A percentile compares a stretch with the other conserved stretches of the same genome.
Evolutionary conservation across 306 rosid species (phyloP).

Genomic region (Dryas drummondii): DNA sequence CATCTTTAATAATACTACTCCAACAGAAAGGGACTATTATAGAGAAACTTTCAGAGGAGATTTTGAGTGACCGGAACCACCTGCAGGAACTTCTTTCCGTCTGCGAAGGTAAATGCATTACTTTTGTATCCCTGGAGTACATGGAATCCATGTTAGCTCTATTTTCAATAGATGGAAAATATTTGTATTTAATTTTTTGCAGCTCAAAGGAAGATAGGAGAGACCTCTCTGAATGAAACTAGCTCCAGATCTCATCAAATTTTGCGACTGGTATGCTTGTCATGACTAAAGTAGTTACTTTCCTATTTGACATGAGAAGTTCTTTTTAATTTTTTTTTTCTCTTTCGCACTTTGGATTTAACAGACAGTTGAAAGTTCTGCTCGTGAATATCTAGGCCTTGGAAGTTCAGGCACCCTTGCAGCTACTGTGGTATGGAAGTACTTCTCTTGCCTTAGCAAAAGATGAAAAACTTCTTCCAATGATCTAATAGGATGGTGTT

Average conservation of each 20-base stretch:
- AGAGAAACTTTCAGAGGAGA: conserved; percentile 79
- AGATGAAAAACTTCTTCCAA: neutral
- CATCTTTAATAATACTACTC: conserved; percentile 12
- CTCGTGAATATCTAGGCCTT: conserved; percentile 39
- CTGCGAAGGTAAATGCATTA: conserved; percentile 60
- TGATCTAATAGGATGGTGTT: neutral
- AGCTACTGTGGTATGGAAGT: conserved; percentile 75
- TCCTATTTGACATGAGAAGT: neutral
- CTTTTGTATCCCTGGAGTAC: neutral
- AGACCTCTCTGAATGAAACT: conserved; percentile 81
- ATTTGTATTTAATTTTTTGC: conserved; percentile 19
- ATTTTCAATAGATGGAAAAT: neutral
- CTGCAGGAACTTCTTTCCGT: conserved; percentile 59
- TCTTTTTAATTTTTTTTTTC: neutral
- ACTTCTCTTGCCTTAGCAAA: neutral
- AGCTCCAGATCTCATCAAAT: conserved; percentile 99
- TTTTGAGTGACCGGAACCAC: conserved; percentile 53
- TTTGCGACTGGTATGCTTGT: conserved; percentile 68
- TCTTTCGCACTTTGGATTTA: conserved; percentile 11
- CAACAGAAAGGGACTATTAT: conserved; percentile 79
- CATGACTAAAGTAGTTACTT: neutral
- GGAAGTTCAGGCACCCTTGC: conserved; percentile 49
- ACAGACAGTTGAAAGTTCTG: conserved; percentile 85
- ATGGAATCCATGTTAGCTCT: conserved; percentile 17
- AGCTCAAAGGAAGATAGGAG: conserved; percentile 90